Percentiles rank a stretch among this genome's conserved stretches.
These are phyloP conservation scores for Lolium multiflorum DNA, from an alignment of 176 grass and related monocot species.

Conservation along the genomic window DNA sequence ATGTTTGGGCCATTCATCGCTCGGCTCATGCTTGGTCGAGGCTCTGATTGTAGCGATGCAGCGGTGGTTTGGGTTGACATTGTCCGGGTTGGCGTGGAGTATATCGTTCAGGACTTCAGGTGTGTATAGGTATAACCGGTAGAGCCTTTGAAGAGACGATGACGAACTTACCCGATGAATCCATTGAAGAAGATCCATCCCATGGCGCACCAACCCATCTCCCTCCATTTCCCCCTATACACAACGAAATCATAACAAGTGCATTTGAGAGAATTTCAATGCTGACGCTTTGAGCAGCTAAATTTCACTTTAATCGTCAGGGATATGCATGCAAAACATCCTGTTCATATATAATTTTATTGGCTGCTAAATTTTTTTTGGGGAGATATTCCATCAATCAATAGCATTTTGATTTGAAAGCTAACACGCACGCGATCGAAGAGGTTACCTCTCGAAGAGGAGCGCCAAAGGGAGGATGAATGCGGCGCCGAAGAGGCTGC, in stretches of 20 bases:
- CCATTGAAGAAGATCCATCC: conserved; percentile 68
- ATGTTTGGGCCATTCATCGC: too few relatives aligned
- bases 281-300: background rate
- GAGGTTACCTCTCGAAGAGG: conserved; percentile 21
- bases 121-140: too few relatives aligned
- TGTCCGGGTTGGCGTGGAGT: too few relatives aligned
- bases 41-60: too few relatives aligned
- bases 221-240: conserved; percentile 49
- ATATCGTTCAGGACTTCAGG: too few relatives aligned
- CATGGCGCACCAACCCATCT: conserved; percentile 44
- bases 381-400: background rate
- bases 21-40: too few relatives aligned
- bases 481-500: conserved; percentile 37
- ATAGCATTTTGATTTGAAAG: background rate
- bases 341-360: background rate
- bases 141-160: too few relatives aligned
- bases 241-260: background rate
- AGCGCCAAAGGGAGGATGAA: conserved; percentile 47
- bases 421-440: too few relatives aligned
- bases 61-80: too few relatives aligned
- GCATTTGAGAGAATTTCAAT: background rate
- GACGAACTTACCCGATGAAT: conserved; percentile 45
- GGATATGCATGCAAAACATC: background rate
- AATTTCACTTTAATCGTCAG: background rate
- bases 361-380: background rate